Evolutionary conservation across 768 basidiomycete species (phyloP).

Genomic region (Sporobolomyces roseus): DNA sequence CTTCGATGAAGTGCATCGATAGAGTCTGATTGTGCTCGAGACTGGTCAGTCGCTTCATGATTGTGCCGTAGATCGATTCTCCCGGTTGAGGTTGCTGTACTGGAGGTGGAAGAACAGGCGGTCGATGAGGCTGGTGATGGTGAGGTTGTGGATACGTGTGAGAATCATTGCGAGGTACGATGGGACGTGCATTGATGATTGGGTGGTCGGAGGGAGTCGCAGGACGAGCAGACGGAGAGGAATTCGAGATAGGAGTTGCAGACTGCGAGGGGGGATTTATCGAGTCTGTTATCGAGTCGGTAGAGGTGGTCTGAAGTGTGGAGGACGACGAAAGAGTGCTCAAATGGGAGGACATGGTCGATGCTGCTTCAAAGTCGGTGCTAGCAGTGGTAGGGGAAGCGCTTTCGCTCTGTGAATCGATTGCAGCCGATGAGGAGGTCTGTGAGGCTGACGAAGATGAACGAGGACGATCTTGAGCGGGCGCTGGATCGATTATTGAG

Average conservation of each 20-base stretch:
- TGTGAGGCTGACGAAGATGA: too few species aligned
- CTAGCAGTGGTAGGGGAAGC: too few species aligned
- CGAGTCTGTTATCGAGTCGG: too few species aligned
- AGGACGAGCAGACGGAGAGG: not conserved
- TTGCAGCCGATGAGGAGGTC: too few species aligned
- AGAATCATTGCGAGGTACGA: slow-evolving; percentile 17
- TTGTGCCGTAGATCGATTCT: slow-evolving; percentile 92
- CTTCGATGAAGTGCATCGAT: slow-evolving; percentile 78
- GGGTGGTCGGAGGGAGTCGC: not conserved
- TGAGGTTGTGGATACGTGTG: not conserved
- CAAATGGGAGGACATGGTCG: too few species aligned
- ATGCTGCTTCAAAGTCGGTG: too few species aligned
- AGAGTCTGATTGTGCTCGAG: slow-evolving; percentile 85
- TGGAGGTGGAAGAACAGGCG: slow-evolving; percentile 11
- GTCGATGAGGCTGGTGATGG: slow-evolving; percentile 1
- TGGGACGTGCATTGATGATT: slow-evolving; percentile 4
- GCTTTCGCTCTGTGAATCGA: too few species aligned
- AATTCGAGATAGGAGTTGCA: not conserved
- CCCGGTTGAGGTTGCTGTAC: slow-evolving; percentile 50
- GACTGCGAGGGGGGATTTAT: not conserved
- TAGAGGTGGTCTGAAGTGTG: too few species aligned
- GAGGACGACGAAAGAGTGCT: too few species aligned
- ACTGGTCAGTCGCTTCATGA: slow-evolving; percentile 83
- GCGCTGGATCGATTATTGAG: too few species aligned
- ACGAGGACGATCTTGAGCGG: too few species aligned